phyloP scores from a whole-genome alignment of 257 asterid species.

The Lantana camara region DNA sequence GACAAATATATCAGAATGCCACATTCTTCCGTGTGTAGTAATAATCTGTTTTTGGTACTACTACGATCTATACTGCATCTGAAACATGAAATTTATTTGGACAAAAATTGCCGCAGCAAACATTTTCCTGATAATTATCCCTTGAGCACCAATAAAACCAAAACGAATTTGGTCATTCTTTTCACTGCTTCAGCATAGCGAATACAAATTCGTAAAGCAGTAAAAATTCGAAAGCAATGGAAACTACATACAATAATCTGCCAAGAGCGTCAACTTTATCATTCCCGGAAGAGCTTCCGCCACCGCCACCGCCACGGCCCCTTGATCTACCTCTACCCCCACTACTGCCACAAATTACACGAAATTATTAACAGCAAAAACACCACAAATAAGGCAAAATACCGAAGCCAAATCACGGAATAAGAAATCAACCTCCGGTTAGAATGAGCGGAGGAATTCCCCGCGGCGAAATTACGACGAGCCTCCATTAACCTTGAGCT shows the following conservation, averaged over 20 bases:
- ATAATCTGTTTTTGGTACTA: too few relatives aligned
- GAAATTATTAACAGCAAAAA: conserved; percentile 8
- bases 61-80: too few relatives aligned
- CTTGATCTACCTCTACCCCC: conserved; percentile 55
- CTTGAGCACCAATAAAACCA: too few relatives aligned
- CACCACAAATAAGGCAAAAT: background rate
- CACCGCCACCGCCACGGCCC: conserved; percentile 48
- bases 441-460: conserved; percentile 44
- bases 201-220: background rate
- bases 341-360: conserved; percentile 33
- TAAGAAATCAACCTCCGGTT: conserved; percentile 41
- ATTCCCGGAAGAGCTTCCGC: conserved; percentile 43
- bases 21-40: too few relatives aligned
- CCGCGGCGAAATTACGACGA: conserved; percentile 12
- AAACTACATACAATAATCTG: conserved; percentile 63
- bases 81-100: too few relatives aligned
- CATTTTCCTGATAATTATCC: too few relatives aligned
- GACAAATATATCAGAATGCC: too few relatives aligned
- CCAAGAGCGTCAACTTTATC: conserved; percentile 85
- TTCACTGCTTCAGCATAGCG: background rate
- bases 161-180: background rate
- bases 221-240: background rate
- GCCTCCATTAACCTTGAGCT: conserved; percentile 49
- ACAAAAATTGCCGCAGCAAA: too few relatives aligned
- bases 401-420: background rate